A percentile compares a stretch with the other conserved stretches of the same genome.
Conservation (phyloP, 2,329 filamentous ascomycete genomes). For the Trichoderma endophyticum region DNA sequence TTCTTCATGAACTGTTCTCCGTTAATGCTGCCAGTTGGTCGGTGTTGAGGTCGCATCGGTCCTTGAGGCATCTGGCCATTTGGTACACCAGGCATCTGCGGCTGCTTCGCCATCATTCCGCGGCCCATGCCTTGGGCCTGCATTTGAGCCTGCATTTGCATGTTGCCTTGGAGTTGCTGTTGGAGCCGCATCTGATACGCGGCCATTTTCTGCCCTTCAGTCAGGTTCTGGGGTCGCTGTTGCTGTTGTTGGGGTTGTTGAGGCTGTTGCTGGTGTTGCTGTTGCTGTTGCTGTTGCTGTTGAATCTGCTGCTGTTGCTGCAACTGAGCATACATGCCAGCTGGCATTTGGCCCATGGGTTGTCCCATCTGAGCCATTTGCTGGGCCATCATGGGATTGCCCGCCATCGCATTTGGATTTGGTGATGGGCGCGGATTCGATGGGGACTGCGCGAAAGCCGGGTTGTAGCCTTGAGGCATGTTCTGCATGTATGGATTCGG, state of each 20-base stretch:
- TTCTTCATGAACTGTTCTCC: conserved; percentile 73
- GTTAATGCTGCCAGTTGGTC: conserved; percentile 43
- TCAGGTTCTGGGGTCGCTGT: conserved; percentile 33
- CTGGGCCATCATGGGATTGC: conserved; percentile 53
- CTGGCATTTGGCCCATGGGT: conserved; percentile 50
- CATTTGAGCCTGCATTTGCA: conserved; percentile 52
- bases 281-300: conserved; percentile 44
- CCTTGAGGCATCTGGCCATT: conserved; percentile 56
- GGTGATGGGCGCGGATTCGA: conserved; percentile 56
- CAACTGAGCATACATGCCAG: conserved; percentile 38
- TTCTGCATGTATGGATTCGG: conserved; percentile 65
- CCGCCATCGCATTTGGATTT: conserved; percentile 50
- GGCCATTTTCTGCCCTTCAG: conserved; percentile 71
- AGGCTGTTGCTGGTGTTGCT: conserved; percentile 55
- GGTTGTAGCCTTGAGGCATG: conserved; percentile 57
- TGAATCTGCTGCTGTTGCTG: conserved; percentile 45
- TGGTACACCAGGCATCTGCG: conserved; percentile 45
- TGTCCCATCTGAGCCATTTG: conserved; percentile 47
- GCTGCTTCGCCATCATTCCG: conserved; percentile 54
- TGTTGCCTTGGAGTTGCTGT: conserved; percentile 62
- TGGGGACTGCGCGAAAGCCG: conserved; percentile 56
- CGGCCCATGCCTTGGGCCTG: conserved; percentile 45
- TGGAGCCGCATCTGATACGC: conserved; percentile 82
- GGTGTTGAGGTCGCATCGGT: conserved; percentile 50
- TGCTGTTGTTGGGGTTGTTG: conserved; percentile 54